Evolutionary conservation across 1,284 basidiomycete genomes (phyloP).

Genomic region (Agaricales sp.): DNA sequence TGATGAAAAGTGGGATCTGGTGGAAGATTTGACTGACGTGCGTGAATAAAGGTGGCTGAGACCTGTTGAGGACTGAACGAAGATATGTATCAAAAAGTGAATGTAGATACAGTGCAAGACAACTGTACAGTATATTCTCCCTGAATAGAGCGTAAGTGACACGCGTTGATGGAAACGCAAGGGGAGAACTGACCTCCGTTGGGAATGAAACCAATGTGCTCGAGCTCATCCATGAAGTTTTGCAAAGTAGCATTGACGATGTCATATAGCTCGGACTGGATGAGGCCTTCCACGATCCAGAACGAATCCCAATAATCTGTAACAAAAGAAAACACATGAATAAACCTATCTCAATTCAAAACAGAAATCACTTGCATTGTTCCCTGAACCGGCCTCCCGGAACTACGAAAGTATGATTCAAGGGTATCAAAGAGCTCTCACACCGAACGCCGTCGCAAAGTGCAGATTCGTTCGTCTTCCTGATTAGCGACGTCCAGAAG

Average conservation of each 20-base stretch:
- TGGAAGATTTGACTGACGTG: conserved; percentile 35
- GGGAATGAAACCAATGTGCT: conserved; percentile 78
- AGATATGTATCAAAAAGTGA: not conserved
- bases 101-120: conserved; percentile 9
- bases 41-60: conserved; percentile 83
- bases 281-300: conserved; percentile 81
- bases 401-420: conserved; percentile 86
- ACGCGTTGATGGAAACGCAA: not conserved
- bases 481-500: conserved; percentile 75
- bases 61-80: conserved; percentile 67
- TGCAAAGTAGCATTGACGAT: conserved; percentile 71
- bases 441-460: conserved; percentile 60
- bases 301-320: conserved; percentile 78
- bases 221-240: conserved; percentile 91
- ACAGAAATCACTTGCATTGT: conserved; percentile 37
- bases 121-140: conserved; percentile 63
- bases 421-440: conserved; percentile 77
- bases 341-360: conserved; percentile 20
- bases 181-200: conserved; percentile 68
- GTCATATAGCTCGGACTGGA: conserved; percentile 67
- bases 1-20: not conserved
- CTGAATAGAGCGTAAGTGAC: not conserved
- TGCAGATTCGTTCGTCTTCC: conserved; percentile 60
- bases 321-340: conserved; percentile 4
- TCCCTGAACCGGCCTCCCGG: conserved; percentile 74